These are phyloP conservation scores for Fusarium denticulatum DNA, from an alignment of 2,329 filamentous ascomycete genomes.

Conservation along the genomic window DNA sequence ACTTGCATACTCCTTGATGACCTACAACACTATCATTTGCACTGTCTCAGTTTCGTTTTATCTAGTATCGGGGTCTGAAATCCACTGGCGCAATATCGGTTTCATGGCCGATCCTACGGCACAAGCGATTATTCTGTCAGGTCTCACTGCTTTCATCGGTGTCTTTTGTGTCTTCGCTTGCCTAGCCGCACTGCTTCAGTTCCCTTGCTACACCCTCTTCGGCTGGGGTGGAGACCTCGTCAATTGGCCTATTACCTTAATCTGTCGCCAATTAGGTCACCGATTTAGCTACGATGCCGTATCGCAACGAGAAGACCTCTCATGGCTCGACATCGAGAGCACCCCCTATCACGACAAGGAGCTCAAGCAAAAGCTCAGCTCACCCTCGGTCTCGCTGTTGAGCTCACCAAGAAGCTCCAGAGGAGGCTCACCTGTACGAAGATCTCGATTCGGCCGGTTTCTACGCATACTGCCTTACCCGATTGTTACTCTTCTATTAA, in stretches of 20 bases:
- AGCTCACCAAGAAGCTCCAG: background rate
- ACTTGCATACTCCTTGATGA: background rate
- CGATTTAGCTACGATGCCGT: background rate
- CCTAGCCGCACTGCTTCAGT: constrained; percentile 33
- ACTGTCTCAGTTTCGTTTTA: constrained; percentile 35
- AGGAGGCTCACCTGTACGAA: background rate
- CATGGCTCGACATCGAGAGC: constrained; percentile 38
- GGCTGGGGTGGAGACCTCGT: constrained; percentile 40
- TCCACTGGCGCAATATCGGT: constrained; percentile 48
- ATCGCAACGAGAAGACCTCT: constrained; percentile 7
- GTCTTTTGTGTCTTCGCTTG: constrained; percentile 33
- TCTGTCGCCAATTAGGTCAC: background rate
- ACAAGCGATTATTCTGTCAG: constrained; percentile 43
- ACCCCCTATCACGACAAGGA: background rate
- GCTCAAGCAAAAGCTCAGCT: background rate
- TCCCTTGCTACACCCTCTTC: constrained; percentile 22
- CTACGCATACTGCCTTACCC: background rate
- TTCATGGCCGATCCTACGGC: constrained; percentile 44
- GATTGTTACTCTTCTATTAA: constrained; percentile 14
- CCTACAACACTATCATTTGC: constrained; percentile 9
- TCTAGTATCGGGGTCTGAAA: constrained; percentile 39
- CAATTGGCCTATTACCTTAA: constrained; percentile 33
- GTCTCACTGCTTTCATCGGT: constrained; percentile 39
- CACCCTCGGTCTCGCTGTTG: background rate
- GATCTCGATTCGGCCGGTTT: background rate